Evolutionary conservation across 2,329 filamentous ascomycete genomes (phyloP), one percentile per base, ranked within the genome.

Genomic region (Phyllosticta ampelicida): DNA sequence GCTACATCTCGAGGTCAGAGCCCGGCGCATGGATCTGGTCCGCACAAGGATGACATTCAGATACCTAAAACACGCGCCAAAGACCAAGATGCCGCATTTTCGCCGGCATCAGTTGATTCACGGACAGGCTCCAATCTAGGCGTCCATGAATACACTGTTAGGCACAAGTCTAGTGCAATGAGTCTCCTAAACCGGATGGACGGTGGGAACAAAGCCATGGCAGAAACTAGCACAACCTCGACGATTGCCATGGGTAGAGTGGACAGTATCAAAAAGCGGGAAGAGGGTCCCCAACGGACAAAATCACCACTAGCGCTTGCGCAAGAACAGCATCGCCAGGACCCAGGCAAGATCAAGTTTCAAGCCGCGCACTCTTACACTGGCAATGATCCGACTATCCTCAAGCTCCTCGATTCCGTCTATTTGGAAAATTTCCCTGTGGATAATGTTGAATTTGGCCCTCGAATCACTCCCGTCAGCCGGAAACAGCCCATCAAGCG

Each of bases 361-460:
- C 80, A 79, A 60, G 80, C 82, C 2, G 85, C 84, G 48, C 92
- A 97, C 72, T 90, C 87, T 2, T 97, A 99, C 68, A 80, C 83
- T 51, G 94, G 94, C 1, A 90, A 87, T 60, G 82, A 86, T 62
- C 82, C 82, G 0, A 79, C 77, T 3, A 77, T 86, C 6, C 68
- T 86, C 53, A 81, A 77, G 60, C 72, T 86, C n/a, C 70, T 99
- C 3, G 89, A 96, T 68, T 84, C 87, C 5, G 90, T 97, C 75
- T 96, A 92, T 67, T 78, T 80, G 0, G 81, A 85, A 60, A 83
- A 80, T 60, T 83, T 82, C 61, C 81, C 82, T 1, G 75, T 78
- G 0, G 82, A 84, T 62, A 72, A 81, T 49, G 77, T 81, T 55
- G 83, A 86, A 62, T 78, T 96, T 69, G 94, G 94, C 0, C 91